These are phyloP conservation scores for Epichloe sibirici DNA, from an alignment of 2,329 filamentous ascomycete species.

Conservation along the genomic window DNA sequence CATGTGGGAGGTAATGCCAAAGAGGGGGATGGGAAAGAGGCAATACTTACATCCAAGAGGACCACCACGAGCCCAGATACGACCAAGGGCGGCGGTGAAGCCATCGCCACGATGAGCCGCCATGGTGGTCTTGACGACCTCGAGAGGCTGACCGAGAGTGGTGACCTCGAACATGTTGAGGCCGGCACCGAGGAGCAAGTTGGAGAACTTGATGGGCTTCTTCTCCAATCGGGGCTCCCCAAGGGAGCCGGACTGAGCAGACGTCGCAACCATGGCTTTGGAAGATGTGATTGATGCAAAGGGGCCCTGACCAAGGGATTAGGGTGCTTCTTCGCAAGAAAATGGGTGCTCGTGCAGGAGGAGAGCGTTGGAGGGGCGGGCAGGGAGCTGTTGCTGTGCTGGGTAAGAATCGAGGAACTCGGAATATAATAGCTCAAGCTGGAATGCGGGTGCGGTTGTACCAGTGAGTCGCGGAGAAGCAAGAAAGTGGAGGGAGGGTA, in stretches of 20 bases:
- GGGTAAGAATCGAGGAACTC: conserved; percentile 1
- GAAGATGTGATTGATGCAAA: conserved; percentile 34
- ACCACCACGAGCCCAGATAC: conserved; percentile 92
- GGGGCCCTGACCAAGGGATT: conserved; percentile 98
- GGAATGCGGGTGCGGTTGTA: not conserved
- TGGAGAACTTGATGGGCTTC: conserved; percentile 99
- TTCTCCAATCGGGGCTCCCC: conserved; percentile 63
- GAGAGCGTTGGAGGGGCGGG: conserved; percentile 6
- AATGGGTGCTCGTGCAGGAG: conserved; percentile 14
- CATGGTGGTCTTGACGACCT: conserved; percentile 99
- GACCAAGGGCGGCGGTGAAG: conserved; percentile 67
- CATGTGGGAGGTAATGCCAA: not conserved
- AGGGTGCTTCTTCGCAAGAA: conserved; percentile 71
- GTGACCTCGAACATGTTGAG: conserved; percentile 90
- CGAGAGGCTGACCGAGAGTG: conserved; percentile 64
- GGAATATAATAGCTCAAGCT: not conserved
- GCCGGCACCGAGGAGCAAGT: conserved; percentile 84
- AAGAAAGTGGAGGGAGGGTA: conserved; percentile 1
- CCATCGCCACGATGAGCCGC: conserved; percentile 87
- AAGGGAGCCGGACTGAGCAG: conserved; percentile 39
- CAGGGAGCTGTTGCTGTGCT: not conserved
- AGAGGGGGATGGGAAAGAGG: not conserved
- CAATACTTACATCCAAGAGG: conserved; percentile 73
- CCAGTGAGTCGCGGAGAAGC: no score
- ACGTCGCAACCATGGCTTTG: conserved; percentile 50